Evolutionary conservation across 495 filamentous ascomycete species (phyloP).

Genomic region (Neurospora africana): DNA sequence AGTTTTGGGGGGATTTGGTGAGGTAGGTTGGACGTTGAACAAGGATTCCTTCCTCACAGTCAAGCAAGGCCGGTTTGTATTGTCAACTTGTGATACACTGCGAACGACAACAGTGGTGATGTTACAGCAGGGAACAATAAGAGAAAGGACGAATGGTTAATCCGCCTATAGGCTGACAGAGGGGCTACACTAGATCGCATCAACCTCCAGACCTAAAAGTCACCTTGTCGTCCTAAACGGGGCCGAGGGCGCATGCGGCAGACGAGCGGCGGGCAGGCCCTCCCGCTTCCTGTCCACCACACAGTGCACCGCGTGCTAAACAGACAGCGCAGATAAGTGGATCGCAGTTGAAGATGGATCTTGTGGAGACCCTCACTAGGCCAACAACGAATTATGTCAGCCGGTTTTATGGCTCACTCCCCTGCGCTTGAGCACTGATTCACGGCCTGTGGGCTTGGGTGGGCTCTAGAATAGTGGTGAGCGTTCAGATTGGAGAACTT

Average conservation of each 20-base stretch:
- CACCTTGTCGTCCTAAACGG: neutral
- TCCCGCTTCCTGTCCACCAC: neutral
- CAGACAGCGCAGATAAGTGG: neutral
- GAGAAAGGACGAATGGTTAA: neutral
- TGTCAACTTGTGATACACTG: neutral
- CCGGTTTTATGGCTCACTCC: slow-evolving; percentile 9
- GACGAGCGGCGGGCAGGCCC: neutral
- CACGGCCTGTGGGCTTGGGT: neutral
- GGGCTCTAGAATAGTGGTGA: neutral
- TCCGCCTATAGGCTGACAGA: neutral
- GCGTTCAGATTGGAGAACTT: slow-evolving; percentile 21
- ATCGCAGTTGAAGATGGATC: neutral
- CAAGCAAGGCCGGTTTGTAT: neutral
- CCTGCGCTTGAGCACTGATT: slow-evolving; percentile 9
- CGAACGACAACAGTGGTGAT: neutral
- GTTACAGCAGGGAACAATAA: neutral
- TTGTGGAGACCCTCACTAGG: neutral
- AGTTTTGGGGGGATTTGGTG: neutral
- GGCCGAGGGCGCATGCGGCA: neutral
- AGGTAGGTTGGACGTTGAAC: slow-evolving; percentile 5
- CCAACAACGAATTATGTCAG: slow-evolving; percentile 13
- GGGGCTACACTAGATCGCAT: neutral
- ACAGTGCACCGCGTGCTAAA: neutral
- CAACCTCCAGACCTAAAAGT: neutral
- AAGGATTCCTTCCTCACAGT: neutral